Evolutionary conservation across 169 alveolate species (phyloP).

Genomic region (Plasmodium reichenowi): DNA sequence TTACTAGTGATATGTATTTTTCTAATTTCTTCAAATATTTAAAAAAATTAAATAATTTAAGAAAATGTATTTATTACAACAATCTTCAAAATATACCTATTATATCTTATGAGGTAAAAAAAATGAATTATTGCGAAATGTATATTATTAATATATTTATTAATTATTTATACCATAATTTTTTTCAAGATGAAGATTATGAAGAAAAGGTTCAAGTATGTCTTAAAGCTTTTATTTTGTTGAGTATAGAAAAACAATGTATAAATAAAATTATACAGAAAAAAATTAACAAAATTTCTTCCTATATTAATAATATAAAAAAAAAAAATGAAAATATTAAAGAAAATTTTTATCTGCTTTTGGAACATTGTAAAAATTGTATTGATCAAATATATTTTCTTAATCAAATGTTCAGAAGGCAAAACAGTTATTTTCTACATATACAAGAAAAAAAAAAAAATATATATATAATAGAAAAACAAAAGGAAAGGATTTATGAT

Average conservation of each 20-base stretch:
- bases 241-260: constrained; percentile 51
- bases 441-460: neutral
- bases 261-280: constrained; percentile 28
- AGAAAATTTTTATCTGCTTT: constrained; percentile 15
- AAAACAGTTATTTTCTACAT: no score
- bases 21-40: constrained; percentile 12
- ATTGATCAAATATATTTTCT: constrained; percentile 40
- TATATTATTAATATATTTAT: constrained; percentile 18
- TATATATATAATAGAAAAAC: neutral
- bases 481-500: constrained; percentile 2
- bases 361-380: constrained; percentile 53
- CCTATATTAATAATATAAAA: constrained; percentile 31
- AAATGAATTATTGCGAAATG: constrained; percentile 19
- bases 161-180: constrained; percentile 21
- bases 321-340: constrained; percentile 14
- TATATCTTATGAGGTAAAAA: constrained; percentile 14
- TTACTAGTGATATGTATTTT: neutral
- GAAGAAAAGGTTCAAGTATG: constrained; percentile 36
- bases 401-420: constrained; percentile 23
- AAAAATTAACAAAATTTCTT: constrained; percentile 23
- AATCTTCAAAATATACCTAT: constrained; percentile 49
- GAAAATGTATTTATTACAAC: constrained; percentile 13
- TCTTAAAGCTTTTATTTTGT: constrained; percentile 24
- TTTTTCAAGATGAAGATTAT: constrained; percentile 35
- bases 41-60: constrained; percentile 21